Conservation (phyloP, 106 monocot genomes). For the Dioscorea zingiberensis region DNA sequence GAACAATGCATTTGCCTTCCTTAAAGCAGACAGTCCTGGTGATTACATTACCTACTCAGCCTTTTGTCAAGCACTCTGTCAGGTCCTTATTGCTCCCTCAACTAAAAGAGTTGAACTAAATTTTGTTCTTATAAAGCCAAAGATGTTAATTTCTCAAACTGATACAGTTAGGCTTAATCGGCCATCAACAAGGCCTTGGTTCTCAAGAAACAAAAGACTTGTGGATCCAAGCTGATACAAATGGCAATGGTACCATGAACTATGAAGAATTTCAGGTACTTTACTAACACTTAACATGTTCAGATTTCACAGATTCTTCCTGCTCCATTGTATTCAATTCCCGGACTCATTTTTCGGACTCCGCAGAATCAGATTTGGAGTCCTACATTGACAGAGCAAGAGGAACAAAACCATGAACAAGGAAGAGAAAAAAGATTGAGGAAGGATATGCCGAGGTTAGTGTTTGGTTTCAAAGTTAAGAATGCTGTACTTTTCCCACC, state of each 20-base stretch:
- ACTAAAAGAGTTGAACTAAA: neutral
- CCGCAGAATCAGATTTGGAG: conserved; percentile 67
- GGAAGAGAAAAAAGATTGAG: conserved; percentile 11
- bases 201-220: conserved; percentile 60
- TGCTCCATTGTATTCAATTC: neutral
- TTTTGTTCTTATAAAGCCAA: neutral
- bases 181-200: conserved; percentile 54
- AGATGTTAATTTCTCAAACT: neutral
- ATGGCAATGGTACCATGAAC: conserved; percentile 69
- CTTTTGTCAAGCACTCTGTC: conserved; percentile 69
- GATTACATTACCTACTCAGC: conserved; percentile 68
- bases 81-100: conserved; percentile 34
- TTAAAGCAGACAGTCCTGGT: conserved; percentile 74
- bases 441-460: conserved; percentile 14
- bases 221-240: conserved; percentile 66
- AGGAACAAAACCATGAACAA: conserved; percentile 18
- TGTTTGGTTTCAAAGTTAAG: conserved; percentile 73
- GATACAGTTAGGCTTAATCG: conserved; percentile 62
- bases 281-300: too few relatives aligned
- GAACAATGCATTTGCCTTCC: conserved; percentile 77
- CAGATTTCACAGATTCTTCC: neutral
- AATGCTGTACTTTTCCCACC: conserved; percentile 89
- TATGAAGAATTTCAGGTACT: conserved; percentile 79
- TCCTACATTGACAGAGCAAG: conserved; percentile 22
- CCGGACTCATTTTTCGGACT: neutral